Evolutionary conservation across 257 asterid species (phyloP).

Genomic region (Voacanga thouarsii): DNA sequence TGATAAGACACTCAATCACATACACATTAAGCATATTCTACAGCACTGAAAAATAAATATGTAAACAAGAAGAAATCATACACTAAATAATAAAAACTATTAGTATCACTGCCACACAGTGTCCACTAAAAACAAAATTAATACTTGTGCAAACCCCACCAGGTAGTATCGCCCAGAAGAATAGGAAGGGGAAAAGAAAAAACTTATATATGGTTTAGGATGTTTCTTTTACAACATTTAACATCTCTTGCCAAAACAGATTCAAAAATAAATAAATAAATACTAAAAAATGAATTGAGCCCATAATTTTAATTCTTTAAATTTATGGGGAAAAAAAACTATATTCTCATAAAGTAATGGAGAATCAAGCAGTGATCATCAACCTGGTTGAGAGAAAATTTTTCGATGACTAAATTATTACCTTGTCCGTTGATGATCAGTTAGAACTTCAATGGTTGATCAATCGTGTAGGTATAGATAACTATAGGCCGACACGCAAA

Average conservation of each 20-base stretch:
- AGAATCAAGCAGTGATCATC: slow-evolving; percentile 17
- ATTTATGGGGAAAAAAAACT: no score
- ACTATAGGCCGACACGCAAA: slow-evolving; percentile 22
- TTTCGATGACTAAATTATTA: neutral
- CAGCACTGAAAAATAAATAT: no score
- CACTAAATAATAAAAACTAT: no score
- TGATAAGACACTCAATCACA: no score
- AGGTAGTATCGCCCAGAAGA: neutral
- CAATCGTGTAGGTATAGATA: slow-evolving; percentile 19
- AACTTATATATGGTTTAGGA: neutral
- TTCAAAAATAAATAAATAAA: no score
- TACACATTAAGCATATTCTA: no score
- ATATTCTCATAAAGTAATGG: no score
- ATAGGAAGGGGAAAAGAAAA: no score
- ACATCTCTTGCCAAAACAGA: neutral
- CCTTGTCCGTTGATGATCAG: slow-evolving; percentile 21
- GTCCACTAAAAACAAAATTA: neutral
- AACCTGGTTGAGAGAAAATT: neutral
- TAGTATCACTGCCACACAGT: neutral
- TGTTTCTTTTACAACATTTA: neutral
- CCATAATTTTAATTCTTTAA: no score
- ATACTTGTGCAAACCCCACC: neutral
- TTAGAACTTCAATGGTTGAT: slow-evolving; percentile 6
- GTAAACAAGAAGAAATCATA: no score
- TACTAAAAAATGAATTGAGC: no score